phyloP scores from a whole-genome alignment of 108 stramenopile genomes.

The Skeletonema menzelii region DNA sequence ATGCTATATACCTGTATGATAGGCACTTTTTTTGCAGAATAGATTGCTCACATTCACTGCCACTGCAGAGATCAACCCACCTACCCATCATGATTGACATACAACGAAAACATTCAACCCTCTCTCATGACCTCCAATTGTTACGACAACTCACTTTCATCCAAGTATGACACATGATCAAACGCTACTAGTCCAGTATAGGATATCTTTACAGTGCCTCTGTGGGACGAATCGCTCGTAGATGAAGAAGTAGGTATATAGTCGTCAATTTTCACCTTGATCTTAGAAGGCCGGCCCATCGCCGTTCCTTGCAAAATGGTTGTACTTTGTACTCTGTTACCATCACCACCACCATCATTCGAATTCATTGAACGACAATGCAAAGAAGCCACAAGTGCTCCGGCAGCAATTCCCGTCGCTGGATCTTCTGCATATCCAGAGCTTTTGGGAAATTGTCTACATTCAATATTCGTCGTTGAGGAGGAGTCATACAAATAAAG shows the following conservation, averaged over 20 bases:
- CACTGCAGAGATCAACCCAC: too few species aligned
- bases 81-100: too few species aligned
- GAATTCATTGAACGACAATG: slow-evolving; percentile 7
- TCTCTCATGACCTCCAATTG: too few species aligned
- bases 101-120: too few species aligned
- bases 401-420: slow-evolving; percentile 79
- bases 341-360: neutral
- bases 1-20: too few species aligned
- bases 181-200: slow-evolving; percentile 30
- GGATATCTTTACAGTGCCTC: slow-evolving; percentile 11
- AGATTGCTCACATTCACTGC: too few species aligned
- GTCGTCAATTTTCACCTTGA: slow-evolving; percentile 22
- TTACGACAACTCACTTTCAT: neutral
- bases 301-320: slow-evolving; percentile 67
- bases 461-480: slow-evolving; percentile 26
- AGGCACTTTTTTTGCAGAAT: too few species aligned
- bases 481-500: slow-evolving; percentile 50
- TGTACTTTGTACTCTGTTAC: slow-evolving; percentile 14
- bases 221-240: neutral
- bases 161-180: slow-evolving; percentile 12
- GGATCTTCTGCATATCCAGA: slow-evolving; percentile 79
- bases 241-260: neutral
- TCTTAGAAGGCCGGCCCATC: slow-evolving; percentile 61
- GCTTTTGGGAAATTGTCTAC: slow-evolving; percentile 62
- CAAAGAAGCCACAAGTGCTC: slow-evolving; percentile 67